These are phyloP conservation scores for Macrolepiota fuliginosa DNA, from an alignment of 768 basidiomycete genomes.

Conservation along the genomic window DNA sequence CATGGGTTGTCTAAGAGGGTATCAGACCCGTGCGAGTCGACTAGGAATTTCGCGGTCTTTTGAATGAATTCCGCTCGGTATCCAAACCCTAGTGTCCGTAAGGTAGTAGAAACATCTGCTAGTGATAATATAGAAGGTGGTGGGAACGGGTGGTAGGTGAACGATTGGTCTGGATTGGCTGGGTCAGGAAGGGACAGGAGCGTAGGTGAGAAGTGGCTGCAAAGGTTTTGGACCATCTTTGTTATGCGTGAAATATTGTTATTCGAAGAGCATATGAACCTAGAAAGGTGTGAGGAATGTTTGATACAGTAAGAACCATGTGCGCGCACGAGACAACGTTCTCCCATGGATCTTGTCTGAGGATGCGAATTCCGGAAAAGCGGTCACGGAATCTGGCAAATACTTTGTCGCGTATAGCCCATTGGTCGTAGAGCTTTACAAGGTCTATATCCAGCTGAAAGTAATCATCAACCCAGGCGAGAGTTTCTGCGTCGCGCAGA, in stretches of 20 bases:
- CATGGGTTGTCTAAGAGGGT: constrained; percentile 17
- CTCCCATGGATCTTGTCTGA: constrained; percentile 96
- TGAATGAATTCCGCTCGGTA: constrained; percentile 91
- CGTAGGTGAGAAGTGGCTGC: constrained; percentile 69
- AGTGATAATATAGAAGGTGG: constrained; percentile 64
- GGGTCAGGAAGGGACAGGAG: constrained; percentile 50
- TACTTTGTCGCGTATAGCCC: constrained; percentile 72
- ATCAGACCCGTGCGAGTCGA: constrained; percentile 45
- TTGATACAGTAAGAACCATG: not conserved
- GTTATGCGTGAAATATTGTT: constrained; percentile 96
- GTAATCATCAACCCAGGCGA: constrained; percentile 87
- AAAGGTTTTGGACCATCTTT: constrained; percentile 86
- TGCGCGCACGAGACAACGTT: constrained; percentile 82
- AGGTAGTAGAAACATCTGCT: constrained; percentile 52
- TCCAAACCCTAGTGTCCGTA: constrained; percentile 90
- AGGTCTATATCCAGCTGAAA: constrained; percentile 86
- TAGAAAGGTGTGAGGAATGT: constrained; percentile 24
- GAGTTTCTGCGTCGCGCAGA: constrained; percentile 58
- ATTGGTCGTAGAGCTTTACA: constrained; percentile 65
- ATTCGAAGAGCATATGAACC: constrained; percentile 97
- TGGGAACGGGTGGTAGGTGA: constrained; percentile 81
- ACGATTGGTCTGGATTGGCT: constrained; percentile 23
- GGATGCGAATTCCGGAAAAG: constrained; percentile 80
- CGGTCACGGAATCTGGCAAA: constrained; percentile 63
- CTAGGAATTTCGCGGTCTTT: constrained; percentile 75